phyloP scores from a whole-genome alignment of 768 basidiomycete species.

The Suillus brevipes region DNA sequence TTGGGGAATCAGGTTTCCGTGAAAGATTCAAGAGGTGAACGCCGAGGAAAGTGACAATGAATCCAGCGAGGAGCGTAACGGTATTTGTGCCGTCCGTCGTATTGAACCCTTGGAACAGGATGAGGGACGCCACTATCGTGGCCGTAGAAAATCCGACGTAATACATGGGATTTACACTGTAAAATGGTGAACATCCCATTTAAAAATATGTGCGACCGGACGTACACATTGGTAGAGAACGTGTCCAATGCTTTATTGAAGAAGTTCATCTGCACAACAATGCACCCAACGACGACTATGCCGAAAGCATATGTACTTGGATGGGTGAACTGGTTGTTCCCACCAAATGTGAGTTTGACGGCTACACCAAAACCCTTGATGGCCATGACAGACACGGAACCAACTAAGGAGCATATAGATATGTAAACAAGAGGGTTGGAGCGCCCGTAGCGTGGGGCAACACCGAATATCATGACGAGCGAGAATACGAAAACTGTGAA shows the following conservation, averaged over 20 bases:
- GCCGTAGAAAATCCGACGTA: conserved; percentile 95
- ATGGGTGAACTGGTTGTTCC: conserved; percentile 94
- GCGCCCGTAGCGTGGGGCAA: conserved; percentile 85
- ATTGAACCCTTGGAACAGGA: conserved; percentile 97
- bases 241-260: conserved; percentile 98
- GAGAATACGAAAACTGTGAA: conserved; percentile 81
- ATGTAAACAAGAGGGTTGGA: conserved; percentile 90
- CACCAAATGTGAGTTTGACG: conserved; percentile 88
- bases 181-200: neutral
- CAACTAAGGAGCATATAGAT: conserved; percentile 94
- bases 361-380: conserved; percentile 98
- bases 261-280: conserved; percentile 92
- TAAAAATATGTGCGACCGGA: conserved; percentile 13
- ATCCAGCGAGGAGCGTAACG: conserved; percentile 85
- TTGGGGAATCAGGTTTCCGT: conserved; percentile 51
- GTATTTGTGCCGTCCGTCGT: conserved; percentile 81
- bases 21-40: conserved; percentile 93
- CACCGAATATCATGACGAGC: conserved; percentile 81
- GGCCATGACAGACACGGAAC: conserved; percentile 97
- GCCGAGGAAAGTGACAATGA: conserved; percentile 91
- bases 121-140: conserved; percentile 91
- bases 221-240: conserved; percentile 97
- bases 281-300: conserved; percentile 77
- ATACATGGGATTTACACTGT: conserved; percentile 95
- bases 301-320: conserved; percentile 97